These are phyloP conservation scores for Hibiscus trionum DNA, from an alignment of 345 rosid species.

Conservation along the genomic window DNA sequence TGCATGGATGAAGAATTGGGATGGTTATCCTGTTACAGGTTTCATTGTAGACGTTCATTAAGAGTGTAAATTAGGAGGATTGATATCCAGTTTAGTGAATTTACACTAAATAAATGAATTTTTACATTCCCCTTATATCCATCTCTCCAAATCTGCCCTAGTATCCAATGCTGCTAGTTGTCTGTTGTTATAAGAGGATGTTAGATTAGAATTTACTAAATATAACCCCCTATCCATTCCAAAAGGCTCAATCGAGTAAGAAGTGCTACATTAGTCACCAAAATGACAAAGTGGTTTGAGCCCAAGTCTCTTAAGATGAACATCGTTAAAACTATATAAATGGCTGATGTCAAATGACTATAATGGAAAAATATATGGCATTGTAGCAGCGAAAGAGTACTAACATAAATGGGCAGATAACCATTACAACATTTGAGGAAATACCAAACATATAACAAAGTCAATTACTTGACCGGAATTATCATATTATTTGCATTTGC, in stretches of 20 bases:
- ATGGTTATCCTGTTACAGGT: neutral
- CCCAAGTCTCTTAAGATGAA: too few species aligned
- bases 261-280: too few species aligned
- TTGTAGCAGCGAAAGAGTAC: too few species aligned
- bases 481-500: neutral
- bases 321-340: too few species aligned
- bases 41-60: neutral
- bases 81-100: neutral
- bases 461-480: neutral
- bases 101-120: neutral
- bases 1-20: neutral
- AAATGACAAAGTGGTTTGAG: too few species aligned
- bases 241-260: too few species aligned
- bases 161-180: too few species aligned
- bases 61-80: neutral
- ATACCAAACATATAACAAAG: neutral
- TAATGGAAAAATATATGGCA: too few species aligned
- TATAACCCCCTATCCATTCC: too few species aligned
- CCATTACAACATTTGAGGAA: neutral
- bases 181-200: too few species aligned
- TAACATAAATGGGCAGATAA: too few species aligned
- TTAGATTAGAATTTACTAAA: neutral
- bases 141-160: neutral
- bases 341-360: too few species aligned
- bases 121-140: neutral